These are phyloP conservation scores for Tausonia pullulans DNA, from an alignment of 1,284 basidiomycete species.

Conservation along the genomic window DNA sequence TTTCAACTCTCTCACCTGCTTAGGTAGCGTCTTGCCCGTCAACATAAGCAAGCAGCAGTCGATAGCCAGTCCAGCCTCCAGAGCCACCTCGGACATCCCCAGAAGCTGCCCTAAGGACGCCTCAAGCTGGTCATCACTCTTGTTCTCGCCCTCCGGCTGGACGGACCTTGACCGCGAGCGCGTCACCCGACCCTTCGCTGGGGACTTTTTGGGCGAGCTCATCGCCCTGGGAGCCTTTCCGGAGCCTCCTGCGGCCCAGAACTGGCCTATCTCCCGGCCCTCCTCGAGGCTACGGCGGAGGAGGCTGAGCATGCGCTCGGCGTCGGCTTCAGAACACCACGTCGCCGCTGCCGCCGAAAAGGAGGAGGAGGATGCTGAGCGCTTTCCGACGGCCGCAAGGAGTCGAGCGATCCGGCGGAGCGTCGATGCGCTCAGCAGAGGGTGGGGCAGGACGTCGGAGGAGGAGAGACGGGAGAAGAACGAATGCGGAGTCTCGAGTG, in stretches of 20 bases:
- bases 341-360: neutral
- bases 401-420: conserved; percentile 48
- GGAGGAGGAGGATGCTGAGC: neutral
- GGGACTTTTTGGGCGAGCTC: too few relatives aligned
- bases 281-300: neutral
- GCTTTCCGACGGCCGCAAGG: conserved; percentile 9
- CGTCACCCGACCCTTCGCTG: too few relatives aligned
- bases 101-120: conserved; percentile 43
- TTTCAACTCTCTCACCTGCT: conserved; percentile 49
- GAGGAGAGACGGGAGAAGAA: conserved; percentile 28
- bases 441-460: conserved; percentile 47
- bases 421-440: conserved; percentile 48
- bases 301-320: conserved; percentile 2
- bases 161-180: conserved; percentile 21
- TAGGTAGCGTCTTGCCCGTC: conserved; percentile 62
- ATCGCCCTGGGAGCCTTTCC: too few relatives aligned
- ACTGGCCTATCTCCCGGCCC: neutral
- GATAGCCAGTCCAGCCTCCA: conserved; percentile 62
- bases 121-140: conserved; percentile 28
- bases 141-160: conserved; percentile 28
- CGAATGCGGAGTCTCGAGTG: neutral
- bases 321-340: neutral
- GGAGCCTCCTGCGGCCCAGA: neutral
- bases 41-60: conserved; percentile 70
- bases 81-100: conserved; percentile 45